Base-by-base conservation (phyloP, 129 eudicot genomes). In the Centrapalus pauciflorus region DNA sequence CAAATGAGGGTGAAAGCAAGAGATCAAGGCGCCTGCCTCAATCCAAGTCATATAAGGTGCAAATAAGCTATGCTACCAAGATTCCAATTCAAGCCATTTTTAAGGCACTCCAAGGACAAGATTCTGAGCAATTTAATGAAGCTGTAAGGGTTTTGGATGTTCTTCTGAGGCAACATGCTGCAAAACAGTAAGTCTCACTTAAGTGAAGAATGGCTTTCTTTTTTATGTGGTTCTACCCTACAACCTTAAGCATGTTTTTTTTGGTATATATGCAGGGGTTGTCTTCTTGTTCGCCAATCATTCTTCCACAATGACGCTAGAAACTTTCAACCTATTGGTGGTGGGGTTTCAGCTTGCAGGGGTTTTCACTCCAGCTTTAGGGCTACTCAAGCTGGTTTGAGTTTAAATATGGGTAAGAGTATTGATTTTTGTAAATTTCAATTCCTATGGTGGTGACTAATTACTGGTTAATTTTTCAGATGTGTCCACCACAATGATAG, bases 321-420 rank as follows among this genome's bases (percentile, higher is more conserved):
- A 32, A 89, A 84, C 66, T 94, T 84, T 17, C 41, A 73, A 20
- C 70, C 76, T 19, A 61, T 93, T 13, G 99, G 96, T 2, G 93
- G 96, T 33, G 96, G 96, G n/a, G 90, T 93, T 16, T 66, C 71
- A 23, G 95, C 88, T 0, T 93, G 99, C 66, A 77, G 93, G 10
- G 99, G 96, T 8, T 89, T 93, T 55, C 99, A 93, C 73, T 88
- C 96, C 0, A 89, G 96, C 60, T 93, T 93, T 52, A 81, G 96
- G 35, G 85, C 87, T 6, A 86, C 95, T 10, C 99, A 93, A 79
- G 68, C 81, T 16, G 99, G 99, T 11, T 67, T 93, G 29, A 89
- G 93, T 9, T 50, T 93, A 51, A 93, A 93, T 48, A 80, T 89
- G 59, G 99, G 99, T 84, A 80, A 52, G 40, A 3, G 2, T 37